Evolutionary conservation across 2,329 filamentous ascomycete species (phyloP).

Genomic region (Sclerotiophoma versabilis): DNA sequence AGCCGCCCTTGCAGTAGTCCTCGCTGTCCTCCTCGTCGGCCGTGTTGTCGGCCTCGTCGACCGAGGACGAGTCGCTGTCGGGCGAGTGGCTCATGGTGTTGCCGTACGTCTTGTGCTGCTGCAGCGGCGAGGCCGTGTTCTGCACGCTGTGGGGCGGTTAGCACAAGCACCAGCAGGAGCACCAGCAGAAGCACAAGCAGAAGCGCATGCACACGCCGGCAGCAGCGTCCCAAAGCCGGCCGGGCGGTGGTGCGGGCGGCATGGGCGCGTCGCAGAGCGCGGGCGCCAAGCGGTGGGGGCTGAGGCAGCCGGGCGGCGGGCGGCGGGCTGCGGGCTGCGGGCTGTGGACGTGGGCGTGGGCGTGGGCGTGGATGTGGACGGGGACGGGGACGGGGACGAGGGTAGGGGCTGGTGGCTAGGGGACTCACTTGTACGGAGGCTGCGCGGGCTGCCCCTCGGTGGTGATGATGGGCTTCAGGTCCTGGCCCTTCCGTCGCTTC

Average conservation of each 20-base stretch:
- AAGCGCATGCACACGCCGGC: constrained; percentile 17
- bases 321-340: neutral
- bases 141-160: constrained; percentile 41
- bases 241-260: constrained; percentile 1
- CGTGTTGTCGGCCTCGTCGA: constrained; percentile 86
- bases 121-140: constrained; percentile 59
- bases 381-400: too few species aligned
- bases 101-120: constrained; percentile 57
- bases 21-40: constrained; percentile 98
- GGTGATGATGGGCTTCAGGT: constrained; percentile 77
- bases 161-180: too few species aligned
- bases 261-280: neutral
- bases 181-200: too few species aligned
- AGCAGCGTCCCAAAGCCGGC: constrained; percentile 2
- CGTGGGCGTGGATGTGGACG: too few species aligned
- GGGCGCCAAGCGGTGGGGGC: constrained; percentile 6
- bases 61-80: constrained; percentile 77
- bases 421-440: constrained; percentile 11
- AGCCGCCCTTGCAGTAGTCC: constrained; percentile 99
- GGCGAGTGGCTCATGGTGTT: constrained; percentile 74
- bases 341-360: neutral
- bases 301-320: neutral
- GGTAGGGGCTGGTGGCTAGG: neutral
- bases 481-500: constrained; percentile 77
- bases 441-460: constrained; percentile 63